Base-by-base conservation (phyloP, 2,329 filamentous ascomycete species). In the Aspergillus floridensis region DNA sequence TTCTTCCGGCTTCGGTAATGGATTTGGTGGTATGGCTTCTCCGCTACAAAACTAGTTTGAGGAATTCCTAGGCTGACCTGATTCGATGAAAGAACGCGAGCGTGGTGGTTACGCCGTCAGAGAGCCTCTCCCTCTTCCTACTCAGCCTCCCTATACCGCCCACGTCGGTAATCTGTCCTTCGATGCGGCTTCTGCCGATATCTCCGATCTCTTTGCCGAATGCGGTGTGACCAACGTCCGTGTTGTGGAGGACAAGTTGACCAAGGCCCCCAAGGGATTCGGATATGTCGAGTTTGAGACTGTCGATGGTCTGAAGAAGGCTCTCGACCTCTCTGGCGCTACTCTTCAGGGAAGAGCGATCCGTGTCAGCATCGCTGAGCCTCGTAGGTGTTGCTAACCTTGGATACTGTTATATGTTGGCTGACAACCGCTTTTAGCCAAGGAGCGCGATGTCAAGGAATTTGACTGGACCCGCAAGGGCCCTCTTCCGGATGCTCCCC, bases 101-200 rank as follows among this genome's bases (percentile, higher is more conserved):
- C 72, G 74, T 62, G 71, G 72, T 59, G 74, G 75, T 65, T 79
- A 75, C 62, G 68, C 75, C 49, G 62, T 74, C 56, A 77, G 80
- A 75, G 92, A 96, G 73, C 84, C 88, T 68, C 86, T 92, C 59
- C 93, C 93, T 57, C 86, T 99, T 57, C 95, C 95, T 58, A 89
- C 91, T 65, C 93, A 92, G 80, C 95, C 96, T 60, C 95, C 95
- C 12, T 99, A 87, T 79, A 99, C 95, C 60, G 93, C 93, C 64
- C 95, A 99, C 79, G 84, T 99, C 61, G 95, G 95, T 72, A 99
- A 99, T 75, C 86, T 99, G 62, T 95, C 93, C 53, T 99, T 97
- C 79, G 93, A 99, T 74, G 91, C 93, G 58, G 95, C 91, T 56
- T 85, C 86, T 65, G 89, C 88, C 67, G 89, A 93, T 70, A 88